Evolutionary conservation across 176 grass and related monocot species (phyloP), one percentile per base, ranked within the genome.

Genomic region (Chrysopogon serrulatus): DNA sequence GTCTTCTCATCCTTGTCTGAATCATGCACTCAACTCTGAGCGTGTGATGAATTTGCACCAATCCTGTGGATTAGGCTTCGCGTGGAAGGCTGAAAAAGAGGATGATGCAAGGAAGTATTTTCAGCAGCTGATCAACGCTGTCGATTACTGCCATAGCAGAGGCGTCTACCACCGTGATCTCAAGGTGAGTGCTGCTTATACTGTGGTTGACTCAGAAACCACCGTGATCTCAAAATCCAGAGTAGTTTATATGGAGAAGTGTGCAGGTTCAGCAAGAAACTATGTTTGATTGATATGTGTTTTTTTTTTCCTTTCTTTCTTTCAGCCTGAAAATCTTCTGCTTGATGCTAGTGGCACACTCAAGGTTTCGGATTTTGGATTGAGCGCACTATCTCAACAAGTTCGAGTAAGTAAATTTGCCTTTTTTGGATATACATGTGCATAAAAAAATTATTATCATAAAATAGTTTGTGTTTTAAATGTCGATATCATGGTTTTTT

Each of bases 121-220:
- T 65, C 97, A 99, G 68, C 97, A 99, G 72, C 60, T 99, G 57
- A 92, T 96, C 87, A 96, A 99, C 68, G 90, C 97, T 48, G 93
- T 99, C n/a, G 97, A 99, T 82, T 99, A 99, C 74, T 96, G 97
- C 66, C 97, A 99, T 70, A 99, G 97, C 83, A 89, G 93, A 96
- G 90, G 93, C 9, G 97, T 99, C 48, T 99, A 78, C 79, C 97
- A 99, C 79, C 78, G 97, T 66, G 97, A 99, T 84, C 83, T 99
- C 34, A 99, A 99, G 96, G 96, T 95, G 26, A 71, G 53, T 48
- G 7, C 18, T 66, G 21, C 65, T 45, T 17, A 57, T n/a, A n/a
- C n/a, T n/a, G n/a, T n/a, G n/a, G n/a, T n/a, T n/a, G n/a, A n/a
- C n/a, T n/a, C n/a, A n/a, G n/a, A n/a, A n/a, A 78, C 79, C 97